These are phyloP conservation scores for Ambispora gerdemannii DNA, from an alignment of 192 early-diverging fungal species.

Conservation along the genomic window DNA sequence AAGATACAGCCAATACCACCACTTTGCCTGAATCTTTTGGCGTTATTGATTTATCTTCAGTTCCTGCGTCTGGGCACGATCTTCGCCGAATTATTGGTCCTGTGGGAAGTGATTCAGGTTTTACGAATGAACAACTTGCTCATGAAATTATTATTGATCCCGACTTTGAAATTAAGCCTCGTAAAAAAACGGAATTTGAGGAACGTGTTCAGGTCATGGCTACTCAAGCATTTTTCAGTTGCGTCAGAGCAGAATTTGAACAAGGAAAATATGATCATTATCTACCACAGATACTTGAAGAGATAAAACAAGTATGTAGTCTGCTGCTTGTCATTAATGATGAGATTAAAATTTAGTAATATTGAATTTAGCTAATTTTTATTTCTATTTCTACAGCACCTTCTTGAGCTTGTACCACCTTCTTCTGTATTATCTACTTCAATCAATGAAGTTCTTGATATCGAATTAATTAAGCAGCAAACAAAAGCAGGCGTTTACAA, in stretches of 20 bases:
- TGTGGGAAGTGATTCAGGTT: conserved; percentile 37
- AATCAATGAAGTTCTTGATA: conserved; percentile 66
- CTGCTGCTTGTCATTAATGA: not conserved
- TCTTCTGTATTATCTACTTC: conserved; percentile 48
- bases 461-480: conserved; percentile 66
- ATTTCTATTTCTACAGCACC: conserved; percentile 41
- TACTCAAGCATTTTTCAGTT: conserved; percentile 70
- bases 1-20: not conserved
- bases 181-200: conserved; percentile 46
- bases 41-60: not conserved
- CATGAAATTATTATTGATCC: conserved; percentile 77
- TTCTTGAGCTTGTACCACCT: conserved; percentile 64
- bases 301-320: conserved; percentile 55
- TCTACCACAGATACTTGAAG: conserved; percentile 51
- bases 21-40: not conserved
- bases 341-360: too few species aligned
- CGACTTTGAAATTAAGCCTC: conserved; percentile 54
- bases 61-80: conserved; percentile 31
- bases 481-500: conserved; percentile 55
- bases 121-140: conserved; percentile 66
- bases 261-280: conserved; percentile 44
- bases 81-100: conserved; percentile 36
- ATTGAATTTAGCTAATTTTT: not conserved
- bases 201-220: conserved; percentile 56
- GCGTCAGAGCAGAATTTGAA: conserved; percentile 56